These are phyloP conservation scores for Nymphaea colorata DNA, from an alignment of 164 flowering plant genomes.

Conservation along the genomic window DNA sequence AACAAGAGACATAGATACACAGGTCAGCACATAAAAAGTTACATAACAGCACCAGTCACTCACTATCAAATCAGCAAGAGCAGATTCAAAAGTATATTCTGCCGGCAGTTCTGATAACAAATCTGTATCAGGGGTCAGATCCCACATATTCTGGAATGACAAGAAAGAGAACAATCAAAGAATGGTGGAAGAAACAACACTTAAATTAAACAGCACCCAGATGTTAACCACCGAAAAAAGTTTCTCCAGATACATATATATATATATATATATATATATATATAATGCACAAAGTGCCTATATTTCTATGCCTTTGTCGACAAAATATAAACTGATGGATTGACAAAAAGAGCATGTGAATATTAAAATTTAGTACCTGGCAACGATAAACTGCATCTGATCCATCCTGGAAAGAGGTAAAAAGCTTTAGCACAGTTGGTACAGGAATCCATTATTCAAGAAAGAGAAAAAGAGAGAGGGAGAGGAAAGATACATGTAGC, in stretches of 20 bases:
- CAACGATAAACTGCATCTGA: conserved; percentile 20
- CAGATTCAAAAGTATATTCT: conserved; percentile 61
- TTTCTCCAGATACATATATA: neutral
- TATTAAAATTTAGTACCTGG: conserved; percentile 22
- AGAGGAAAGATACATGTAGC: conserved; percentile 33
- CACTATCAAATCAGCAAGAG: conserved; percentile 80
- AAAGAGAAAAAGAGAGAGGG: neutral
- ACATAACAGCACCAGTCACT: conserved; percentile 9
- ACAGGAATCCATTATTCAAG: neutral
- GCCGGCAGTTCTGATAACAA: conserved; percentile 49
- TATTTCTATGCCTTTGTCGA: neutral
- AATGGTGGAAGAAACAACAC: neutral
- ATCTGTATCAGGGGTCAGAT: conserved; percentile 61
- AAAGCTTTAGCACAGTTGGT: neutral
- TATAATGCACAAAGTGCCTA: neutral
- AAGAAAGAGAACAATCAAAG: neutral
- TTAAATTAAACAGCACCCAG: neutral
- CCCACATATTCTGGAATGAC: conserved; percentile 69
- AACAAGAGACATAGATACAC: neutral
- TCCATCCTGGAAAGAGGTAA: conserved; percentile 38
- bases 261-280: neutral
- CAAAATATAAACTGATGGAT: neutral
- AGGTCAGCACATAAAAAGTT: neutral
- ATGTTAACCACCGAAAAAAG: neutral
- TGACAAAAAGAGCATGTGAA: neutral